Conservation (phyloP, 352 stramenopile species). For the Phytopythium aichiense region DNA sequence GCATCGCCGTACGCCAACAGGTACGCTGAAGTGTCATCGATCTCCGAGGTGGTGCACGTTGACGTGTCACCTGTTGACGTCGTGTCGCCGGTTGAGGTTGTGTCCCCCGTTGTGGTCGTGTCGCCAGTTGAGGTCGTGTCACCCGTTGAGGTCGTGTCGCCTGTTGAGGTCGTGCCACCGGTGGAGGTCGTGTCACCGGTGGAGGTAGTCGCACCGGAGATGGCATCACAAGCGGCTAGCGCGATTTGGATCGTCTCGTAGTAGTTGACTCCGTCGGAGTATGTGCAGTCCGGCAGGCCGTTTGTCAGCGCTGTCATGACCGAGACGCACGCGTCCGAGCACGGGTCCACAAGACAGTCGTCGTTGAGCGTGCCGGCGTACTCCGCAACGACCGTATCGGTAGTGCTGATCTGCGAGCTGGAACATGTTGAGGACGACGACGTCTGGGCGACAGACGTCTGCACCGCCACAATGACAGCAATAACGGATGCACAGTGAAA, state of each 20-base stretch:
- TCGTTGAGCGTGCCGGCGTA: neutral
- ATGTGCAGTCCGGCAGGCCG: neutral
- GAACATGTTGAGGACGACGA: neutral
- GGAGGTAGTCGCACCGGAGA: neutral
- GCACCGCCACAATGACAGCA: neutral
- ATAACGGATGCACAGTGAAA: neutral
- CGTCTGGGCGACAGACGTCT: neutral
- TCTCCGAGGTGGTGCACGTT: neutral
- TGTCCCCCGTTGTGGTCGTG: neutral
- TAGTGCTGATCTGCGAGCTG: constrained; percentile 1
- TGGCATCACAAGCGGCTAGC: neutral
- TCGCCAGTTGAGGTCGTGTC: neutral
- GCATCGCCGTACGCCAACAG: neutral
- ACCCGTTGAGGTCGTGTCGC: neutral
- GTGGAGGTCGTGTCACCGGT: neutral
- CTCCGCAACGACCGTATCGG: neutral
- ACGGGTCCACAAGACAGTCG: neutral
- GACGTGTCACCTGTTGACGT: neutral
- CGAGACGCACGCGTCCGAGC: neutral
- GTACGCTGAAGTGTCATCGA: neutral
- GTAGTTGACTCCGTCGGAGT: neutral
- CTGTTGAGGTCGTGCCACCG: neutral
- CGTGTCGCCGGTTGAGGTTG: neutral
- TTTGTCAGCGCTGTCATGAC: neutral
- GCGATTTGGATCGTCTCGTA: neutral